phyloP scores from a whole-genome alignment of 139 green algal genomes.

The Ettlia oleoabundans region DNA sequence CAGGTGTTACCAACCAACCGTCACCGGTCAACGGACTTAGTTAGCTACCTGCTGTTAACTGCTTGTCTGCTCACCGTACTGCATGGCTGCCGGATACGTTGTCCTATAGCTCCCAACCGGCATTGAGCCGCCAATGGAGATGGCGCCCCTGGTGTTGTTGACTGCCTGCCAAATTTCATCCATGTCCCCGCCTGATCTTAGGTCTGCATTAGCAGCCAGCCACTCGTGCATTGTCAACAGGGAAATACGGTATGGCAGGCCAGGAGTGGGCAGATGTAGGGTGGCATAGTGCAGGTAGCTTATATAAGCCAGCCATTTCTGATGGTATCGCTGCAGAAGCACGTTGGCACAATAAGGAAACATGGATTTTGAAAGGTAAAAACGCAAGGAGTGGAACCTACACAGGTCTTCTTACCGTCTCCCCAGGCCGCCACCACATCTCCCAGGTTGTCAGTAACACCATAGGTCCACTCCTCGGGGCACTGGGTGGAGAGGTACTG shows the following conservation, averaged over 20 bases:
- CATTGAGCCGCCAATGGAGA: not conserved
- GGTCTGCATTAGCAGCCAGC: not conserved
- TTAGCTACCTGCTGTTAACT: too few species aligned
- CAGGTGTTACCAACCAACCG: too few species aligned
- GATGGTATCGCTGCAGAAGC: not conserved
- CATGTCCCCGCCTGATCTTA: not conserved
- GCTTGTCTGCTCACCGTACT: slow-evolving; percentile 26
- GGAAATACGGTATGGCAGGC: not conserved
- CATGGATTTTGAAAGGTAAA: too few species aligned
- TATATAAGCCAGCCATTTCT: not conserved
- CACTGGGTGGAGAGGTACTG: not conserved
- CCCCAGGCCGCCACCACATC: not conserved
- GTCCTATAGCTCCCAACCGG: not conserved
- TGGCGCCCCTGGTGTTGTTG: not conserved
- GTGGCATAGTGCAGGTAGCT: too few species aligned
- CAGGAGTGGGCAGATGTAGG: not conserved
- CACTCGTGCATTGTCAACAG: too few species aligned
- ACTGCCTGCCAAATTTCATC: not conserved
- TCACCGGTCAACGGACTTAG: too few species aligned
- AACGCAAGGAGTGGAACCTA: not conserved
- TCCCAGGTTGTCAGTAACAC: not conserved
- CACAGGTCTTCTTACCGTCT: not conserved
- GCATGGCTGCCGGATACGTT: not conserved
- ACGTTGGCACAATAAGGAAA: too few species aligned
- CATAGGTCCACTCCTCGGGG: not conserved